Evolutionary conservation across 768 basidiomycete species (phyloP).

Genomic region (Tremella yokohamensis): DNA sequence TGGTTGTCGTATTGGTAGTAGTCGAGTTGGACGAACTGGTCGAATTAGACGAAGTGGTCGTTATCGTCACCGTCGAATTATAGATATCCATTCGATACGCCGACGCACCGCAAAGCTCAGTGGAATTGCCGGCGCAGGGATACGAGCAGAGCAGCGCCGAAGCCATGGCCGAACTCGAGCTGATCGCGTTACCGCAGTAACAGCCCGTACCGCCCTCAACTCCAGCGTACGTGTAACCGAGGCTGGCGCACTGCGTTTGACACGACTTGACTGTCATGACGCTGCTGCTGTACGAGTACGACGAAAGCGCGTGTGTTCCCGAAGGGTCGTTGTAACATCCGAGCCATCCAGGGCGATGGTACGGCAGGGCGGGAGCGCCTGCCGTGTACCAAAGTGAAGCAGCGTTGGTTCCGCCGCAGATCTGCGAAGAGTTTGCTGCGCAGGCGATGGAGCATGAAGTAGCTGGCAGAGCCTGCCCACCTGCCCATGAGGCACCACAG

Average conservation of each 20-base stretch:
- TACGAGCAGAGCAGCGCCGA: conserved; percentile 2
- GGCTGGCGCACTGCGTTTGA: conserved; percentile 40
- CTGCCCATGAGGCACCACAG: conserved; percentile 24
- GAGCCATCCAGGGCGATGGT: conserved; percentile 8
- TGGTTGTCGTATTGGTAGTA: no score
- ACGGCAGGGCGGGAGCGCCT: conserved; percentile 15
- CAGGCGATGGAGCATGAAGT: conserved; percentile 26
- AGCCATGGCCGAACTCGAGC: not conserved
- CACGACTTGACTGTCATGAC: conserved; percentile 49
- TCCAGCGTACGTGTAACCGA: conserved; percentile 47
- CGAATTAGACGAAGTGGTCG: not conserved
- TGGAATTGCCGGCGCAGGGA: conserved; percentile 18
- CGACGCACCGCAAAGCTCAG: conserved; percentile 36
- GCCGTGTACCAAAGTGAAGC: conserved; percentile 12
- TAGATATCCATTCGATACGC: conserved; percentile 17
- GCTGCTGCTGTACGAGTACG: conserved; percentile 3
- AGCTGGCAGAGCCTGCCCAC: conserved; percentile 29
- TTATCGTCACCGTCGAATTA: conserved; percentile 14
- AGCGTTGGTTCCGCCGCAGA: conserved; percentile 18
- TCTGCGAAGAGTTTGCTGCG: conserved; percentile 4
- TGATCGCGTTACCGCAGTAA: conserved; percentile 15
- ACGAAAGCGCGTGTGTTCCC: not conserved
- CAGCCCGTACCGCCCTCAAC: conserved; percentile 35
- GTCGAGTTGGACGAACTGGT: no score
- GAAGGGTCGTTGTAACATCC: conserved; percentile 9